phyloP scores from a whole-genome alignment of 2,329 filamentous ascomycete species.

The Magnaporthiopsis poae region DNA sequence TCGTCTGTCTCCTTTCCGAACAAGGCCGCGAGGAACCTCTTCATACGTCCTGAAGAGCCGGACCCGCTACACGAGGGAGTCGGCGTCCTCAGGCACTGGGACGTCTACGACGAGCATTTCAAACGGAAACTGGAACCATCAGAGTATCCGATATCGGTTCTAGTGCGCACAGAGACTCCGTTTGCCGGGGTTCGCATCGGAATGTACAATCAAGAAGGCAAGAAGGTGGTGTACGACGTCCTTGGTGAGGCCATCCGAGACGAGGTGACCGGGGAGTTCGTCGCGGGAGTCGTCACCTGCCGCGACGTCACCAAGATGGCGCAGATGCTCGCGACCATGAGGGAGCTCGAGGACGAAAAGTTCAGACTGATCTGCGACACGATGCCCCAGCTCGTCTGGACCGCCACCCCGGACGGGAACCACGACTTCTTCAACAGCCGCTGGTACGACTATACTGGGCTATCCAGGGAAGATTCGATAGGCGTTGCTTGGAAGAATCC shows the following conservation, averaged over 20 bases:
- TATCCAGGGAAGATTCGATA: slow-evolving; percentile 51
- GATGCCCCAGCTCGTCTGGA: slow-evolving; percentile 66
- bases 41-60: slow-evolving; percentile 29
- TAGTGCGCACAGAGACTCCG: slow-evolving; percentile 51
- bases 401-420: slow-evolving; percentile 53
- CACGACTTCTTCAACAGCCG: slow-evolving; percentile 66
- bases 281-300: slow-evolving; percentile 63
- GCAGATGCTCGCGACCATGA: slow-evolving; percentile 59
- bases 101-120: slow-evolving; percentile 58
- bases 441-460: slow-evolving; percentile 73
- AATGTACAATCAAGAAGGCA: slow-evolving; percentile 44
- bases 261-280: slow-evolving; percentile 57
- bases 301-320: slow-evolving; percentile 63
- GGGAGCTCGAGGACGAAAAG: slow-evolving; percentile 59
- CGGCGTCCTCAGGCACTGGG: slow-evolving; percentile 51
- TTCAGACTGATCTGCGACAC: slow-evolving; percentile 69
- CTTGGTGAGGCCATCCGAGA: slow-evolving; percentile 60
- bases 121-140: slow-evolving; percentile 42
- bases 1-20: slow-evolving; percentile 66
- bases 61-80: slow-evolving; percentile 34
- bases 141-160: slow-evolving; percentile 57
- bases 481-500: slow-evolving; percentile 53
- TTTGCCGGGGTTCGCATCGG: slow-evolving; percentile 54
- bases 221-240: slow-evolving; percentile 51
- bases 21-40: slow-evolving; percentile 48